Percentiles rank a stretch among this genome's conserved stretches.
These are phyloP conservation scores for Trametes sp. DNA, from an alignment of 1,284 basidiomycete species.

Conservation along the genomic window DNA sequence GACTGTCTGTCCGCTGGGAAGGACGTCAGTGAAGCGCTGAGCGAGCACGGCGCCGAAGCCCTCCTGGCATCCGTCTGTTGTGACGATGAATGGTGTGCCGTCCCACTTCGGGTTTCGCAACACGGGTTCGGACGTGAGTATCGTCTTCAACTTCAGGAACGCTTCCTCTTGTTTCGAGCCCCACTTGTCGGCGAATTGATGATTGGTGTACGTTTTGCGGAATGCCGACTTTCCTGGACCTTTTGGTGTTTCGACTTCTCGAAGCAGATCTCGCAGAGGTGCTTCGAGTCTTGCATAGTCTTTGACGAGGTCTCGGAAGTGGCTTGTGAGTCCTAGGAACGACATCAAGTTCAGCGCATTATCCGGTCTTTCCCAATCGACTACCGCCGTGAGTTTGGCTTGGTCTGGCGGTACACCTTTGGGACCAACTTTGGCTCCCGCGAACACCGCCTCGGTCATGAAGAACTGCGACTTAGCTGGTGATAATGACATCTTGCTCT, in stretches of 20 bases:
- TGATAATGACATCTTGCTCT: slow-evolving; percentile 41
- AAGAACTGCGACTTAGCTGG: slow-evolving; percentile 43
- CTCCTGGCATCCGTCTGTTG: slow-evolving; percentile 30
- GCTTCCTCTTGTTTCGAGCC: slow-evolving; percentile 14
- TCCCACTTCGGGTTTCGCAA: slow-evolving; percentile 23
- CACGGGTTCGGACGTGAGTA: slow-evolving; percentile 25
- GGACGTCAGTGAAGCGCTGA: slow-evolving; percentile 15
- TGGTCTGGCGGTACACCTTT: slow-evolving; percentile 43
- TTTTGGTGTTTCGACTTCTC: slow-evolving; percentile 10
- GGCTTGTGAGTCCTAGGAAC: slow-evolving; percentile 37
- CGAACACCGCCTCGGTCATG: slow-evolving; percentile 43
- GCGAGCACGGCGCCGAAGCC: slow-evolving; percentile 30
- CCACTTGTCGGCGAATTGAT: slow-evolving; percentile 9
- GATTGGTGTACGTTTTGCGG: slow-evolving; percentile 5
- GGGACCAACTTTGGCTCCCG: slow-evolving; percentile 41
- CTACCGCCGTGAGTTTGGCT: slow-evolving; percentile 45
- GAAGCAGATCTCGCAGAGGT: slow-evolving; percentile 25
- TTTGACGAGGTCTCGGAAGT: slow-evolving; percentile 35
- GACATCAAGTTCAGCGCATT: slow-evolving; percentile 38
- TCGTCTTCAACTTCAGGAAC: slow-evolving; percentile 24
- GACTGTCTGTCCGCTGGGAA: slow-evolving; percentile 13
- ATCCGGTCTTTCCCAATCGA: slow-evolving; percentile 43
- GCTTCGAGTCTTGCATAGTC: slow-evolving; percentile 26
- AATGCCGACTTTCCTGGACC: slow-evolving; percentile 9
- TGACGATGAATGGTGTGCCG: slow-evolving; percentile 28